Base-by-base conservation (phyloP, 441 rosid genomes). In the Brassica hybrid region DNA sequence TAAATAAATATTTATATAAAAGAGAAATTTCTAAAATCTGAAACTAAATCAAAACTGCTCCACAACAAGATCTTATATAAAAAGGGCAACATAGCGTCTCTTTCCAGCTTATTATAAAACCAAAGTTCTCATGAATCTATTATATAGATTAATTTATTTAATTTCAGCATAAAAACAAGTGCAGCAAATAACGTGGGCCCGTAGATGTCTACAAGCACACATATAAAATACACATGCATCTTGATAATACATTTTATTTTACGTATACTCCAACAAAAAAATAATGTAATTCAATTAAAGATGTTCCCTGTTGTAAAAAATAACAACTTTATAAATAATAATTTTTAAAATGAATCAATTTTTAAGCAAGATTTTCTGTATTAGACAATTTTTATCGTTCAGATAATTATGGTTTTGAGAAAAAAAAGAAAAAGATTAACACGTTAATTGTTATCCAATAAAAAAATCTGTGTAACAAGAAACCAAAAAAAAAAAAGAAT, bases 361-460 rank as follows among this genome's bases (percentile, higher is more conserved):
- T n/a, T 50, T 50, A 50, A 52, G 4, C 19, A 18, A 6, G 50
- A 64, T 34, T 17, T 34, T 34, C 25, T 64, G 25, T 19, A 4
- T 6, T 65, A 1, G 2, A 12, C n/a, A n/a, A n/a, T n/a, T 1
- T 9, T 25, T 50, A 4, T 14, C 10, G 8, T 30, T 32, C n/a
- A 63, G 34, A 32, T 36, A 41, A 65, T 7, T 65, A 19, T 3
- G 18, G 65, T 3, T 12, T 27, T 14, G 65, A 61, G 12, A n/a
- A 52, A 69, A 10, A 5, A 8, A 7, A 4, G 10, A 18, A 58
- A 61, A 27, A 13, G 38, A 61, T 27, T n/a, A 25, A 62, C 27
- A 52, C 18, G 36, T 7, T 64, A n/a, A 41, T 77, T 66, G 62
- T 71, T 64, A 77, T 71, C 76, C 72, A 71, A 71, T 57, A 64